Conservation (phyloP, 352 stramenopile genomes). For the Elongisporangium anandrum region DNA sequence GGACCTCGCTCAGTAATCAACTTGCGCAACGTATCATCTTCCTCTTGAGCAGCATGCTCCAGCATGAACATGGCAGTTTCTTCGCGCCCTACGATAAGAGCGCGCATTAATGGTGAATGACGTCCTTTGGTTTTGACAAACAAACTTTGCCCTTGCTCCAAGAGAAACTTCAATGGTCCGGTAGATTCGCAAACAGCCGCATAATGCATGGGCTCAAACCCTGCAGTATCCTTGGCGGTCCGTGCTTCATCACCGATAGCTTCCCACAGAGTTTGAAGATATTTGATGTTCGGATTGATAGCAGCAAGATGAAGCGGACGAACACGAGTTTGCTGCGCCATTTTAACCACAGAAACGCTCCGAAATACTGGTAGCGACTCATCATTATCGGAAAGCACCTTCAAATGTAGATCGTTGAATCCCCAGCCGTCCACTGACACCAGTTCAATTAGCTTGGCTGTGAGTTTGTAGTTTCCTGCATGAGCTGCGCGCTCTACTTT, state of each 20-base stretch:
- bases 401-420: conserved; percentile 57
- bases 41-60: conserved; percentile 40
- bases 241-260: conserved; percentile 42
- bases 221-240: conserved; percentile 48
- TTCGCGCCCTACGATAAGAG: conserved; percentile 34
- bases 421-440: conserved; percentile 47
- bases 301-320: conserved; percentile 64
- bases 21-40: conserved; percentile 24
- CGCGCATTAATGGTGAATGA: conserved; percentile 62
- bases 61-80: conserved; percentile 60
- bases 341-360: conserved; percentile 62
- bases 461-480: conserved; percentile 34
- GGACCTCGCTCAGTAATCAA: conserved; percentile 44
- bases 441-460: conserved; percentile 33
- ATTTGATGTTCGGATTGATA: conserved; percentile 71
- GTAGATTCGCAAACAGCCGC: conserved; percentile 50
- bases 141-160: conserved; percentile 51
- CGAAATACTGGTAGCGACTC: conserved; percentile 46
- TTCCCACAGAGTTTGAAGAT: conserved; percentile 57
- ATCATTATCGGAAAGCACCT: conserved; percentile 40
- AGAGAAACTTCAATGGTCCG: conserved; percentile 48
- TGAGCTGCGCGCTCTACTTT: conserved; percentile 19
- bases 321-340: conserved; percentile 54
- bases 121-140: conserved; percentile 55
- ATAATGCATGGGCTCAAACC: conserved; percentile 67